Percentiles rank a stretch among this genome's conserved stretches.
phyloP scores from a whole-genome alignment of 1,284 basidiomycete species.

The Schizopora paradoxa region DNA sequence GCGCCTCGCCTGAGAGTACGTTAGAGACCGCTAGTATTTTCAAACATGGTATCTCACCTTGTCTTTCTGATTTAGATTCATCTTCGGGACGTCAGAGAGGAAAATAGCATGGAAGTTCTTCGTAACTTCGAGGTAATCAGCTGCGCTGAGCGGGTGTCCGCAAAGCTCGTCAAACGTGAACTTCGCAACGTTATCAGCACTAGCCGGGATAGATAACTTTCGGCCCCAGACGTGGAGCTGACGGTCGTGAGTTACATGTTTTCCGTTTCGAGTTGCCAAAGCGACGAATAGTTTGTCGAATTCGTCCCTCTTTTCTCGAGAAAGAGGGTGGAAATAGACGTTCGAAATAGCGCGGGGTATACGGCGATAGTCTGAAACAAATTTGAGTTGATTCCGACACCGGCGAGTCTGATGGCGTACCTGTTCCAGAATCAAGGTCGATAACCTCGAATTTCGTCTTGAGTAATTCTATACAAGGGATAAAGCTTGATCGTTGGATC shows the following conservation, averaged over 20 bases:
- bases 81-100: slow-evolving; percentile 81
- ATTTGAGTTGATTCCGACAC: neutral
- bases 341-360: slow-evolving; percentile 86
- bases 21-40: slow-evolving; percentile 1
- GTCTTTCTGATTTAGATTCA: slow-evolving; percentile 87
- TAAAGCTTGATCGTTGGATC: slow-evolving; percentile 93
- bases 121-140: slow-evolving; percentile 95
- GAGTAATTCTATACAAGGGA: slow-evolving; percentile 93
- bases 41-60: slow-evolving; percentile 42
- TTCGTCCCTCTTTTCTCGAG: slow-evolving; percentile 58
- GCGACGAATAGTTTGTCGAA: slow-evolving; percentile 81
- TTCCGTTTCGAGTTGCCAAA: slow-evolving; percentile 48
- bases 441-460: slow-evolving; percentile 84
- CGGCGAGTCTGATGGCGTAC: slow-evolving; percentile 36
- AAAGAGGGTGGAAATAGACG: slow-evolving; percentile 85
- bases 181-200: slow-evolving; percentile 73
- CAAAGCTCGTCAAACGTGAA: slow-evolving; percentile 90
- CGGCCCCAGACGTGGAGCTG: slow-evolving; percentile 87
- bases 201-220: slow-evolving; percentile 72
- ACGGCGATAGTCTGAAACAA: slow-evolving; percentile 77
- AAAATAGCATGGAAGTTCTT: slow-evolving; percentile 86
- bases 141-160: slow-evolving; percentile 84
- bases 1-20: slow-evolving; percentile 63
- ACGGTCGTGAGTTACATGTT: slow-evolving; percentile 61
- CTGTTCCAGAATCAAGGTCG: slow-evolving; percentile 92